These are phyloP conservation scores for Phytopythium kandeliae DNA, from an alignment of 352 stramenopile species.

Conservation along the genomic window DNA sequence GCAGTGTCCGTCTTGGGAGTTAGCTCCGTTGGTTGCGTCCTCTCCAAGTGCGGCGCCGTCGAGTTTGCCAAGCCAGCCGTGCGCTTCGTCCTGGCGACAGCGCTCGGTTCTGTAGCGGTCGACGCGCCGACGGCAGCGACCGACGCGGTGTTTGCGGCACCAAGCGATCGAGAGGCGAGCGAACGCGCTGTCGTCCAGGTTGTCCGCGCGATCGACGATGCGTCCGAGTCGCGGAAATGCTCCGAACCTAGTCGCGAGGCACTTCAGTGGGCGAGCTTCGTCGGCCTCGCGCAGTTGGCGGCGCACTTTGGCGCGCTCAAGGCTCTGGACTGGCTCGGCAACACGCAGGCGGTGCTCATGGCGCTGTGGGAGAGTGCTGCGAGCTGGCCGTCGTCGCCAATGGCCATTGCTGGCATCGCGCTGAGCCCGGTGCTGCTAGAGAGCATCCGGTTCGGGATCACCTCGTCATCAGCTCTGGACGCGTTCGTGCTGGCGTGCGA, in stretches of 20 bases:
- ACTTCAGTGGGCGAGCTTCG: slow-evolving; percentile 23
- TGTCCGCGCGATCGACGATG: background rate
- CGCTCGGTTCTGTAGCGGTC: background rate
- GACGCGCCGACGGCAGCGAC: background rate
- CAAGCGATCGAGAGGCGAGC: background rate
- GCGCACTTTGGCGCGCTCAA: slow-evolving; percentile 22
- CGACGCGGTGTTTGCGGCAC: background rate
- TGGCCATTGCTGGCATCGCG: slow-evolving; percentile 19
- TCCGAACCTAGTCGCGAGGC: background rate
- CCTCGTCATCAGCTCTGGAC: slow-evolving; percentile 17
- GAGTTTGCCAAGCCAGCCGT: slow-evolving; percentile 1
- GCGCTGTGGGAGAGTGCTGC: slow-evolving; percentile 14
- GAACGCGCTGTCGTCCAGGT: background rate
- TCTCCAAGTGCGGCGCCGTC: slow-evolving; percentile 4
- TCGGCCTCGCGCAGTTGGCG: slow-evolving; percentile 25
- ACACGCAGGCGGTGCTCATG: slow-evolving; percentile 26
- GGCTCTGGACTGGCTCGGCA: slow-evolving; percentile 34
- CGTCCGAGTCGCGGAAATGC: too few relatives aligned
- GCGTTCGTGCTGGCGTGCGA: slow-evolving; percentile 26
- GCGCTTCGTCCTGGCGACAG: background rate
- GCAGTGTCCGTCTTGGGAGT: slow-evolving; percentile 17
- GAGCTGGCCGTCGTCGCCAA: slow-evolving; percentile 1
- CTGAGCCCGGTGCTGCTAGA: slow-evolving; percentile 35
- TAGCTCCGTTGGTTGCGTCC: slow-evolving; percentile 22
- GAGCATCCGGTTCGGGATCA: slow-evolving; percentile 25